Base-by-base conservation (phyloP, 1,139 yeast species). In the Geotrichum klebahnii region DNA sequence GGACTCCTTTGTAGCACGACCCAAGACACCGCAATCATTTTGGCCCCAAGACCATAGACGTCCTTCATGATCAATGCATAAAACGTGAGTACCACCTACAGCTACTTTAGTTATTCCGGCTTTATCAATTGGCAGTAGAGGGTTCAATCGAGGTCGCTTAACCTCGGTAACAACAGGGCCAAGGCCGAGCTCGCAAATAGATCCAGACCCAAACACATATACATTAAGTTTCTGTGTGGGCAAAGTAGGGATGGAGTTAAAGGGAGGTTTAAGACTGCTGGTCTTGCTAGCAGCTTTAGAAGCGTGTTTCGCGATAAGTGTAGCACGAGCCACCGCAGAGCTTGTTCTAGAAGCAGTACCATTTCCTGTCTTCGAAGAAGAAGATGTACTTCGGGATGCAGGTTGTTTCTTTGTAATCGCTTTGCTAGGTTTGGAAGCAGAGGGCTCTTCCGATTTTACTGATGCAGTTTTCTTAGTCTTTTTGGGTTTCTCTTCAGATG, bases 11-110 rank as follows among this genome's bases (percentile, higher is more conserved):
- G 96, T 84, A 59, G 84, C 85, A 66, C 99, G 80, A n/a, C 97
- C 98, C 48, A 92, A 73, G 1, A 87, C 97, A 34, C 84, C 90
- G 55, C 88, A 82, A 63, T 92, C 99, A 62, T 92, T 94, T 50
- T 86, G 84, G 53, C 99, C 99, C 99, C 99, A 92, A 2, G 96
- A 85, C 96, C 97, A 90, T 6, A 92, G 68, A 51, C 79, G 74
- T 58, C 87, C 88, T 23, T 77, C 70, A 33, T 79, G 68, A 63
- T 89, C 97, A 49, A 92, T 70, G 0, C 94, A 97, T 40, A 94
- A 67, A 0, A 85, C 80, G 64, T 92, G 99, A 83, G 94, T 92
- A 46, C 98, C 99, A 40, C 99, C 98, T 22, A 80, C 96, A 1
- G 95, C 89, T 62, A 92, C 73, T 58, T 87, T 92, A 17, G 88